Evolutionary conservation across 805 yeast genomes (phyloP), one percentile per base, ranked within the genome.

Genomic region (Lipomyces oligophaga): DNA sequence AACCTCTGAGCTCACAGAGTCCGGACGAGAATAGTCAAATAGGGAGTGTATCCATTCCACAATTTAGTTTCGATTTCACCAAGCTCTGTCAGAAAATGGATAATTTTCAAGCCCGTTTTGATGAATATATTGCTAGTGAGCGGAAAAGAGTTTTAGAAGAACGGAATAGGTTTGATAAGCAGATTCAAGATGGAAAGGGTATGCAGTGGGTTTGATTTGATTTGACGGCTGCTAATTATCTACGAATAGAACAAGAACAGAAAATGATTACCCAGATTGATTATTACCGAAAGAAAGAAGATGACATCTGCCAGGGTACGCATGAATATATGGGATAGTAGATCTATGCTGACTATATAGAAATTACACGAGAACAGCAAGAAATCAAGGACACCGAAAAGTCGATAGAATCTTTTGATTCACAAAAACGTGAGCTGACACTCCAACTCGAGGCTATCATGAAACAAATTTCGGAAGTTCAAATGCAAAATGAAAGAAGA

Each of bases 31-130:
- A n/a, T n/a, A n/a, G n/a, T n/a, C n/a, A n/a, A n/a, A n/a, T n/a
- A n/a, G n/a, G n/a, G n/a, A n/a, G n/a, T n/a, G n/a, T n/a, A n/a
- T 24, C 38, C 6, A 47, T 60, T 1, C 63, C 65, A n/a, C 40
- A 48, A 33, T 58, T 60, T 26, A 38, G 47, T 7, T 47, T 59
- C 13, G 47, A 59, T 21, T 72, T 72, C 49, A 70, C 66, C 15
- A 65, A 32, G 20, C 46, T 74, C 19, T 66, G 66, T 52, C 41
- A 43, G 21, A 67, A 68, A 39, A 66, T 76, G 66, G 69, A 65
- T 25, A 59, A 49, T 18, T 72, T 76, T 43, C 64, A 70, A n/a
- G 56, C 58, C 20, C 63, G 58, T 24, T 65, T 75, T 58, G 72
- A 71, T 51, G 50, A 55, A 15, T 64, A 61, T 30, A 58, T 73